These are phyloP conservation scores for Coniochaeta ligniaria DNA, from an alignment of 2,329 filamentous ascomycete species.

Conservation along the genomic window DNA sequence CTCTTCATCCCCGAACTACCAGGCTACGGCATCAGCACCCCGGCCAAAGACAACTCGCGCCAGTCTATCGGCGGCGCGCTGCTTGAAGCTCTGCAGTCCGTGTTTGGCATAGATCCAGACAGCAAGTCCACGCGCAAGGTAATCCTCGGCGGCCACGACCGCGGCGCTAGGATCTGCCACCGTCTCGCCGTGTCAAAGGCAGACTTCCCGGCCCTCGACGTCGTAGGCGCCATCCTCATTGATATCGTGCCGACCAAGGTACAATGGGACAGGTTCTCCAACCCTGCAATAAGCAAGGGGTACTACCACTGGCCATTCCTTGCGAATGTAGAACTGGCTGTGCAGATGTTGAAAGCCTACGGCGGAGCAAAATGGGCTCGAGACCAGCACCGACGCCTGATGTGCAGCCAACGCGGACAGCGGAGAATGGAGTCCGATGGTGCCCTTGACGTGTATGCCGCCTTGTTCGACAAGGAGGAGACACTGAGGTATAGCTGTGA, in stretches of 20 bases:
- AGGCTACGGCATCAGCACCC: conserved; percentile 35
- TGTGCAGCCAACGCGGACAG: conserved; percentile 14
- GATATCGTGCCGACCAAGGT: conserved; percentile 41
- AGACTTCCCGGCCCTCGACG: conserved; percentile 20
- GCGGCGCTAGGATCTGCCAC: conserved; percentile 40
- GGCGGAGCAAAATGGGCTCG: conserved; percentile 31
- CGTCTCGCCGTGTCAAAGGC: conserved; percentile 35
- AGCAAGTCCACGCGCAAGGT: conserved; percentile 19
- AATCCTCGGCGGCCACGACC: conserved; percentile 41
- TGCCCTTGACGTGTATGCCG: conserved; percentile 33
- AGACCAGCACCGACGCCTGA: conserved; percentile 22
- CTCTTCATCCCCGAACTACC: conserved; percentile 39
- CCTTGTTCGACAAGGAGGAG: conserved; percentile 31
- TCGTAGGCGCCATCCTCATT: conserved; percentile 31
- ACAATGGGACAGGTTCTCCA: conserved; percentile 33
- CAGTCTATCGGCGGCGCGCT: conserved; percentile 31
- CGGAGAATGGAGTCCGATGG: conserved; percentile 20
- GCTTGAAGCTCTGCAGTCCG: conserved; percentile 26
- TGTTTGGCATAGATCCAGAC: conserved; percentile 16
- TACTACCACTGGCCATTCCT: conserved; percentile 46
- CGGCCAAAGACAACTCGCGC: conserved; percentile 26
- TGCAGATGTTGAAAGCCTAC: conserved; percentile 31
- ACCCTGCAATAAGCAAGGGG: conserved; percentile 23
- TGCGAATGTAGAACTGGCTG: conserved; percentile 34
- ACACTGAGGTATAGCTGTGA: conserved; percentile 34